phyloP scores from a whole-genome alignment of 2,329 filamentous ascomycete genomes.

The Aspergillus luchuensis region DNA sequence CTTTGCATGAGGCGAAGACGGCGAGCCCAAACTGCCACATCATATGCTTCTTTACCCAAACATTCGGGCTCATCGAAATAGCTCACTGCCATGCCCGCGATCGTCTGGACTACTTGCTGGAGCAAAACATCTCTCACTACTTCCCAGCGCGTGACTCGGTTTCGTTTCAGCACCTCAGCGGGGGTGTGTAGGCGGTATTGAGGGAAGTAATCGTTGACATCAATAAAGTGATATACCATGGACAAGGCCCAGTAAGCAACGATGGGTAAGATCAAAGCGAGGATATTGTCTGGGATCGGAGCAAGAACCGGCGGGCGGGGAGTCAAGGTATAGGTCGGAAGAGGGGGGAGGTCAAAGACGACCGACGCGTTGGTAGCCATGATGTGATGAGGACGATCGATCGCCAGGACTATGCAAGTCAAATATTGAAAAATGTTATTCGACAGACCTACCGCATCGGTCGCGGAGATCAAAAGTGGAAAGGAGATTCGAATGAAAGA shows the following conservation, averaged over 20 bases:
- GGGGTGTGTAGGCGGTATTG: constrained; percentile 94
- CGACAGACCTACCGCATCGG: constrained; percentile 12
- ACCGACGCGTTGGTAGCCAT: constrained; percentile 42
- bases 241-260: constrained; percentile 88
- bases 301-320: constrained; percentile 72
- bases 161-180: constrained; percentile 82
- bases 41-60: constrained; percentile 77
- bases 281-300: constrained; percentile 77
- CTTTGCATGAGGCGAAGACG: constrained; percentile 77
- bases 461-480: background rate
- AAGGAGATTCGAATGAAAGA: background rate
- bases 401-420: constrained; percentile 6
- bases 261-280: constrained; percentile 75
- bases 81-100: constrained; percentile 67
- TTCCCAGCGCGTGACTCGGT: constrained; percentile 81
- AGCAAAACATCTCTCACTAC: constrained; percentile 88
- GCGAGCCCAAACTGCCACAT: constrained; percentile 86
- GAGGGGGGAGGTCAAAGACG: constrained; percentile 69
- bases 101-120: constrained; percentile 87
- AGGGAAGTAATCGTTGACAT: constrained; percentile 80
- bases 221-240: constrained; percentile 82
- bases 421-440: background rate
- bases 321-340: constrained; percentile 76
- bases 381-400: constrained; percentile 11
- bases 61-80: constrained; percentile 73